Evolutionary conservation across 2,329 filamentous ascomycete genomes (phyloP), one percentile per base, ranked within the genome.

Genomic region (Sphaerostilbella broomeana): DNA sequence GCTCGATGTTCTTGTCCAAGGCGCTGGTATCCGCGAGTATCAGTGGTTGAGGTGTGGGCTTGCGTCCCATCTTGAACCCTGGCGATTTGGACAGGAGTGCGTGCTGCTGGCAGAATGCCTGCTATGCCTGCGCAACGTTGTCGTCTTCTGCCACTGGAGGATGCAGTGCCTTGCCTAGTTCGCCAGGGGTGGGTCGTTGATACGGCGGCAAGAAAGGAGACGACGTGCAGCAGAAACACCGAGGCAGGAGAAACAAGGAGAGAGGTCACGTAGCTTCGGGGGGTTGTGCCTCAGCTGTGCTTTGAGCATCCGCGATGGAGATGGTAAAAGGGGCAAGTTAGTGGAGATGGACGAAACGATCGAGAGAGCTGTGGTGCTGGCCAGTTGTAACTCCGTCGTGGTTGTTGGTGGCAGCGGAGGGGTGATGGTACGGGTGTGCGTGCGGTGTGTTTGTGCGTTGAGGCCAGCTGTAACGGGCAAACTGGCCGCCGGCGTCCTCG

Each of bases 11-110:
- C 42, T 52, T 40, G 44, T 53, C 51, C 50, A 54, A 47, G 51
- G 53, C 50, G 47, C 52, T 58, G 48, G 60, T 51, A 47, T 65
- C 65, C 53, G 65, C 63, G 60, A 77, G 65, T 57, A 68, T 61
- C 62, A 77, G 68, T 61, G 74, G 73, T 65, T 76, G 69, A 50
- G 73, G 74, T 61, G 68, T 71, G 55, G 69, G 62, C 62, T 75
- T 78, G 59, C 73, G 74, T 63, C 67, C 72, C 73, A 77, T 77
- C 19, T 50, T 45, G 44, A 40, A 36, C 27, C 37, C 21, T 28
- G 38, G 36, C 33, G 13, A 10, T 20, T 20, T 30, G 27, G 27
- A 13, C 22, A 17, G 28, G 34, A 26, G 18, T 22, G 35, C 28
- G 15, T 29, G 35, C 24, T 30, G 35, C 17, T 37, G 34, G 29